Evolutionary conservation across 106 monocot genomes (phyloP), one percentile per base, ranked within the genome.

Genomic region (Dioscorea dumetorum): DNA sequence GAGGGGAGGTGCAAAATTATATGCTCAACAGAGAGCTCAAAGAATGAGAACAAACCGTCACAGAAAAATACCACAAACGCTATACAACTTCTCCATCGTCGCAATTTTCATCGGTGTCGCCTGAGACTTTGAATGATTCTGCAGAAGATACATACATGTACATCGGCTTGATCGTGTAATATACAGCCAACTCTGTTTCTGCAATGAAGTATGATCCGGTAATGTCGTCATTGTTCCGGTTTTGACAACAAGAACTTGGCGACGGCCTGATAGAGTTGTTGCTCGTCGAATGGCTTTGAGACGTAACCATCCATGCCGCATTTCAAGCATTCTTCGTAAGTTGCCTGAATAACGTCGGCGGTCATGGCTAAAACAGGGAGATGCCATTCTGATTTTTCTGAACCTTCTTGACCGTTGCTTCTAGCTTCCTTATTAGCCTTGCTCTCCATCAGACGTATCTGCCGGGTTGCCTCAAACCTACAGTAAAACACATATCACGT

Each of bases 221-320:
- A 41, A 8, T 41, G 41, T 41, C 41, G 10, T 41, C 10, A 28
- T 28, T 28, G 28, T 41, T 41, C 20, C 0, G 72, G 68, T 56
- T 82, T 70, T 28, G 67, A 68, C 35, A 63, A 70, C 33, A 87
- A 74, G 71, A 97, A 89, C 70, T 81, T 89, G 33, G 88, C 84
- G 3, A 97, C 87, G 0, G 91, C 88, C 61, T 97, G 79, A 49
- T 86, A 92, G 23, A 97, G 79, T 61, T 87, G 91, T 53, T 84
- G 80, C 72, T 89, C 92, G 48, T 92, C 97, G 15, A 97, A 97
- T 22, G 97, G 97, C 57, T 97, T 97, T 12, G 97, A 92, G 14
- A 97, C 97, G 19, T 97, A 97, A 0, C 97, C 97, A 63, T 97
- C 89, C 95, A 97, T 91, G 59, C 95, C 95, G 49, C 76, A 84